Evolutionary conservation across 2,329 filamentous ascomycete species (phyloP).

Genomic region (Diplocarpon mali): DNA sequence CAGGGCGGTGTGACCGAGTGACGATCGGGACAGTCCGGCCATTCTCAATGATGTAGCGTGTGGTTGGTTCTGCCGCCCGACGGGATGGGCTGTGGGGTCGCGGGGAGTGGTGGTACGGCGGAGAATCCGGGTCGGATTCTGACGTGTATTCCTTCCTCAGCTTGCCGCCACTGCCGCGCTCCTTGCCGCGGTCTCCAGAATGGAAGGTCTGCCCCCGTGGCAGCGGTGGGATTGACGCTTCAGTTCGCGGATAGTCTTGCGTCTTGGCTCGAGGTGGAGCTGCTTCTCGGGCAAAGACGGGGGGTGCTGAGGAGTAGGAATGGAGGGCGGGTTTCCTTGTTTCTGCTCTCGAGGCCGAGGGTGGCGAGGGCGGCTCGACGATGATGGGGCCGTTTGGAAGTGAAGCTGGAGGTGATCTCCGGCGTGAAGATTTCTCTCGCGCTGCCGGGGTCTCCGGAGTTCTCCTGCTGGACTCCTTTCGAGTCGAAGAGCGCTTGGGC

Average conservation of each 20-base stretch:
- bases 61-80: constrained; percentile 12
- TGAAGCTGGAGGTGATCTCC: constrained; percentile 14
- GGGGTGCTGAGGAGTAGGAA: constrained; percentile 23
- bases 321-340: constrained; percentile 19
- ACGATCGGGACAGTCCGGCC: constrained; percentile 15
- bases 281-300: constrained; percentile 13
- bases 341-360: constrained; percentile 9
- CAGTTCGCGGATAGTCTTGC: constrained; percentile 20
- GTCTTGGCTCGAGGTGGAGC: constrained; percentile 24
- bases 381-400: constrained; percentile 15
- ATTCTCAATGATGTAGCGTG: constrained; percentile 19
- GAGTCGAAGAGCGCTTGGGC: constrained; percentile 23
- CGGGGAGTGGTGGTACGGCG: constrained; percentile 6
- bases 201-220: constrained; percentile 23
- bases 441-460: constrained; percentile 19
- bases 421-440: constrained; percentile 14
- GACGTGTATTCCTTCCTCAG: constrained; percentile 15
- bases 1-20: constrained; percentile 6
- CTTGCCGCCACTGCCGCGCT: constrained; percentile 13
- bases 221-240: constrained; percentile 18
- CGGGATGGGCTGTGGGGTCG: constrained; percentile 15
- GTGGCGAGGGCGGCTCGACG: constrained; percentile 23
- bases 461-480: constrained; percentile 18
- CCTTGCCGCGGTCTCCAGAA: constrained; percentile 12
- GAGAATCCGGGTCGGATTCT: constrained; percentile 16